Evolutionary conservation across 2,329 filamentous ascomycete genomes (phyloP).

Genomic region (Colletotrichum eremochloae): DNA sequence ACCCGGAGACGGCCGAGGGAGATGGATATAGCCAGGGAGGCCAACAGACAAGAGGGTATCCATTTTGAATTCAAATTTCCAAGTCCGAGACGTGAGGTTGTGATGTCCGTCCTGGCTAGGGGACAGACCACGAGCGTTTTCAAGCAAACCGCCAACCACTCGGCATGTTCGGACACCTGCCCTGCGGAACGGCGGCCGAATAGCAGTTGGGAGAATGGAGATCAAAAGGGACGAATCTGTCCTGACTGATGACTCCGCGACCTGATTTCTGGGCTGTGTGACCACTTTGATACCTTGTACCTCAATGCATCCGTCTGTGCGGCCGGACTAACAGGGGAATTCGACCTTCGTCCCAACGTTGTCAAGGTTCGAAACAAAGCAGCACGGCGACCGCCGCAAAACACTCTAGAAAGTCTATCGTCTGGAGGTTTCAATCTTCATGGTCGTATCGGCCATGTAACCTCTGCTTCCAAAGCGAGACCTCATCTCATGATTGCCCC

Average conservation of each 20-base stretch:
- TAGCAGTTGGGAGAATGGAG: background rate
- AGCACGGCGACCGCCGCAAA: constrained; percentile 38
- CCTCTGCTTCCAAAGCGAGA: background rate
- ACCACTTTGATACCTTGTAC: constrained; percentile 26
- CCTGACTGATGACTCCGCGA: background rate
- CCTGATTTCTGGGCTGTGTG: constrained; percentile 20
- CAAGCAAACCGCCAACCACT: constrained; percentile 1
- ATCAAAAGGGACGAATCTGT: background rate
- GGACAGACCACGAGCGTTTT: constrained; percentile 16
- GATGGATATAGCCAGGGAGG: background rate
- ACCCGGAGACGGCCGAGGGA: background rate
- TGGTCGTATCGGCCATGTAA: background rate
- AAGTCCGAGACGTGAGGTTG: constrained; percentile 34
- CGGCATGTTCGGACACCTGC: constrained; percentile 26
- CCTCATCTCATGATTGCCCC: constrained; percentile 19
- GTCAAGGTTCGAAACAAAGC: constrained; percentile 40
- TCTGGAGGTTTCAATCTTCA: constrained; percentile 28
- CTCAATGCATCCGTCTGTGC: constrained; percentile 39
- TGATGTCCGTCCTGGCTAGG: constrained; percentile 16
- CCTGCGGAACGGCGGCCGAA: background rate
- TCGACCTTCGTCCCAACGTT: constrained; percentile 29
- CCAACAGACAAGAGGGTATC: background rate
- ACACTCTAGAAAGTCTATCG: constrained; percentile 41
- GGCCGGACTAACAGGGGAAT: constrained; percentile 36
- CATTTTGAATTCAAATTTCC: constrained; percentile 18